Base-by-base conservation (phyloP, 1,284 basidiomycete genomes). In the Sporisorium scitamineum region DNA sequence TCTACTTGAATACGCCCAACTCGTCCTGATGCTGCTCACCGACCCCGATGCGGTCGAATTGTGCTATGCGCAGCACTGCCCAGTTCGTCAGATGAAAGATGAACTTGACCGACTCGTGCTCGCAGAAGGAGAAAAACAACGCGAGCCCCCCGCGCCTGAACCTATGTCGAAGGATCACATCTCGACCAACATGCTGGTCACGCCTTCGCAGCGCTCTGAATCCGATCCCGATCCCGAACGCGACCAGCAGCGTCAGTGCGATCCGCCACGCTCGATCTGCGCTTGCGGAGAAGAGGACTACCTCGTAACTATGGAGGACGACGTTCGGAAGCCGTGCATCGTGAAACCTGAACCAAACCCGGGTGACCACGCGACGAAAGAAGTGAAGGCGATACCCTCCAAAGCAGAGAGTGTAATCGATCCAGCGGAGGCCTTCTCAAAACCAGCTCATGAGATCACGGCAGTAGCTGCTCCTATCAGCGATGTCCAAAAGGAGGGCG, bases 301-400 rank as follows among this genome's bases (percentile, higher is more conserved):
- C 16, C 48, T 70, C 18, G 68, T 65, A n/a, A 58, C 58, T 5
- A 27, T 58, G 37, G 61, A 65, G 39, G 68, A 65, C 26, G 68
- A 70, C 16, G 50, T 70, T 27, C 50, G 68, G 11, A 64, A 55
- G 54, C 62, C 61, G 1, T 37, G 57, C 32, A 24, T 39, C 41
- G 16, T 32, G n/a, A 42, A 42, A 26, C 14, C 31, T 22, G 47
- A 48, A 11, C 48, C 29, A 5, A 18, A 20, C 1, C 20, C 29
- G n/a, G 22, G n/a, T n/a, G n/a, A 18, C 24, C 31, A 9, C n/a
- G 11, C 34, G 8, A 34, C 13, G 34, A 34, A 13, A 13, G 22
- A 47, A 5, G 53, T 26, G 2, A 20, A 41, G 24, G n/a, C 13
- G 44, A 13, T 47, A 24, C 26, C 26, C 24, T 47, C n/a, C 20